Conservation (phyloP, 441 rosid genomes). For the Eutrema salsugineum region DNA sequence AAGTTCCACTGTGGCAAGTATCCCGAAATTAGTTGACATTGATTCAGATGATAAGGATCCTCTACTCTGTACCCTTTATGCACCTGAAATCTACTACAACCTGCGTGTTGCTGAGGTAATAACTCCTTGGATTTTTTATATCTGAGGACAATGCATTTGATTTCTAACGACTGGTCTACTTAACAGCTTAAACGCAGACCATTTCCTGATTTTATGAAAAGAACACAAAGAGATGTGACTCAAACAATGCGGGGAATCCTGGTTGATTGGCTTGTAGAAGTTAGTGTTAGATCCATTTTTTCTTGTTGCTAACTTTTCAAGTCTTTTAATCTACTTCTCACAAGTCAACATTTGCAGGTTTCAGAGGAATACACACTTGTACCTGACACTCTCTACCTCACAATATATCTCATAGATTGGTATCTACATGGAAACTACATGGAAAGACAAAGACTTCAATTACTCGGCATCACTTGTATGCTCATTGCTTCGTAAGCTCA, state of each 20-base stretch:
- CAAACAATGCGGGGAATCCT: constrained; percentile 55
- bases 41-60: constrained; percentile 52
- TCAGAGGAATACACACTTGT: constrained; percentile 60
- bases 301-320: background rate
- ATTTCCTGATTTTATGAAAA: constrained; percentile 40
- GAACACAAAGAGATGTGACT: constrained; percentile 45
- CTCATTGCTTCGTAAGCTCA: constrained; percentile 58
- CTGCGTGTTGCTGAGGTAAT: constrained; percentile 67
- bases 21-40: constrained; percentile 41
- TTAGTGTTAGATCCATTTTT: background rate
- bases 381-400: constrained; percentile 54
- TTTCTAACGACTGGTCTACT: constrained; percentile 2
- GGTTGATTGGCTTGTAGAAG: constrained; percentile 74
- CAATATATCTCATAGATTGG: constrained; percentile 53
- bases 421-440: constrained; percentile 47
- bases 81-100: constrained; percentile 46
- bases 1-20: constrained; percentile 25
- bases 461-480: constrained; percentile 70
- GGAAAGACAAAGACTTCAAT: constrained; percentile 49
- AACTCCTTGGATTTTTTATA: background rate
- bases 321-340: background rate
- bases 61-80: constrained; percentile 62
- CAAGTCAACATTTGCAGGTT: constrained; percentile 36
- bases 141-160: background rate
- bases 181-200: constrained; percentile 51